A percentile compares a stretch with the other conserved stretches of the same genome.
Evolutionary conservation across 495 filamentous ascomycete species (phyloP).

Genomic region (Physcia stellaris): DNA sequence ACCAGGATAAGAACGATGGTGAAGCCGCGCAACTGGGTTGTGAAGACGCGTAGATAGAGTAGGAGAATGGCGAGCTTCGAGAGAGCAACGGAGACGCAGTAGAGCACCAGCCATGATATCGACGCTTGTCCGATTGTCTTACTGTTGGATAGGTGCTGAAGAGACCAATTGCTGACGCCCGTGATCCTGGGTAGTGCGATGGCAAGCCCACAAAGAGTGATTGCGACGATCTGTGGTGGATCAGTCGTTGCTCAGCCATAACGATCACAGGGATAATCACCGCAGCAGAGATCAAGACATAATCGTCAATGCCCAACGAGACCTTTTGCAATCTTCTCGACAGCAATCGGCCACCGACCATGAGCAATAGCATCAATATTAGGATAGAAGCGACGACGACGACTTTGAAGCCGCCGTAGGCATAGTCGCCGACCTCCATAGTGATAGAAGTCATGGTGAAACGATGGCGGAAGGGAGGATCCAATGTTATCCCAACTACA

Average conservation of each 20-base stretch:
- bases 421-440: too few relatives aligned
- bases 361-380: conserved; percentile 14
- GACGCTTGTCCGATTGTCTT: background rate
- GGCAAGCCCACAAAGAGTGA: conserved; percentile 11
- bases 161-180: background rate
- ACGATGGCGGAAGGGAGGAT: too few relatives aligned
- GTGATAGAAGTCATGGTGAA: too few relatives aligned
- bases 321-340: conserved; percentile 18
- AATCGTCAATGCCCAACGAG: conserved; percentile 17
- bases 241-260: background rate
- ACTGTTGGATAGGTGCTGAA: background rate
- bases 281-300: conserved; percentile 18
- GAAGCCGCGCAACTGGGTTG: conserved; percentile 19
- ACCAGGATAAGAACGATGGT: conserved; percentile 9
- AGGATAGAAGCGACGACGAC: conserved; percentile 10
- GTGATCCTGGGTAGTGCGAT: conserved; percentile 11
- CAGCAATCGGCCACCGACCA: conserved; percentile 20
- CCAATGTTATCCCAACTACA: too few relatives aligned
- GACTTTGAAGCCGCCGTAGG: conserved; percentile 14
- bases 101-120: conserved; percentile 18
- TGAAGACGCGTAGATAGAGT: conserved; percentile 28
- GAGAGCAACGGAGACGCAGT: conserved; percentile 20
- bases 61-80: conserved; percentile 27
- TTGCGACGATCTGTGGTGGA: conserved; percentile 3
- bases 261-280: conserved; percentile 2